Conservation (phyloP, 108 stramenopile genomes). For the Cyclotella distinguenda region DNA sequence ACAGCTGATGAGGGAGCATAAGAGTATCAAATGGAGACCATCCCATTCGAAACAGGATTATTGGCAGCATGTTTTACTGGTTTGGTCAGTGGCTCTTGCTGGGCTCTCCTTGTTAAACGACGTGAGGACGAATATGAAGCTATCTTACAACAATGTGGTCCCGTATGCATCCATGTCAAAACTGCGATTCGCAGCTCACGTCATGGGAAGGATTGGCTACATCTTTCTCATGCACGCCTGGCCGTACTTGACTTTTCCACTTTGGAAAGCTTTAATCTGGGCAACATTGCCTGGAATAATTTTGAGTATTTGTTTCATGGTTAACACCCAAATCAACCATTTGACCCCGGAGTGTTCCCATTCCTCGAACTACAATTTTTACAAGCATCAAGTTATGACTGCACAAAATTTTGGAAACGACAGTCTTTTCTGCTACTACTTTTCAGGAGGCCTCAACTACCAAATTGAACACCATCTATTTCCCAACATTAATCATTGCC, state of each 20-base stretch:
- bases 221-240: conserved; percentile 36
- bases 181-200: conserved; percentile 30
- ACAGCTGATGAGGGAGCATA: conserved; percentile 57
- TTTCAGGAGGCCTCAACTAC: conserved; percentile 53
- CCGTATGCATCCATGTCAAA: conserved; percentile 33
- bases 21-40: conserved; percentile 49
- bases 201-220: conserved; percentile 42
- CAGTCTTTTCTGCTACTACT: conserved; percentile 38
- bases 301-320: conserved; percentile 54
- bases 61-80: conserved; percentile 26
- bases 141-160: conserved; percentile 58
- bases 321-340: conserved; percentile 61
- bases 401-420: conserved; percentile 61
- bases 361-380: conserved; percentile 48
- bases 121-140: conserved; percentile 45
- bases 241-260: conserved; percentile 46
- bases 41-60: conserved; percentile 38
- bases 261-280: conserved; percentile 56
- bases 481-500: conserved; percentile 59
- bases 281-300: conserved; percentile 39
- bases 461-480: conserved; percentile 63
- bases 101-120: conserved; percentile 51
- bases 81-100: conserved; percentile 53
- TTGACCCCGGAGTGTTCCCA: conserved; percentile 38
- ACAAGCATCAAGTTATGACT: conserved; percentile 53